Conservation (phyloP, 768 basidiomycete genomes). For the Trametes elegans region DNA sequence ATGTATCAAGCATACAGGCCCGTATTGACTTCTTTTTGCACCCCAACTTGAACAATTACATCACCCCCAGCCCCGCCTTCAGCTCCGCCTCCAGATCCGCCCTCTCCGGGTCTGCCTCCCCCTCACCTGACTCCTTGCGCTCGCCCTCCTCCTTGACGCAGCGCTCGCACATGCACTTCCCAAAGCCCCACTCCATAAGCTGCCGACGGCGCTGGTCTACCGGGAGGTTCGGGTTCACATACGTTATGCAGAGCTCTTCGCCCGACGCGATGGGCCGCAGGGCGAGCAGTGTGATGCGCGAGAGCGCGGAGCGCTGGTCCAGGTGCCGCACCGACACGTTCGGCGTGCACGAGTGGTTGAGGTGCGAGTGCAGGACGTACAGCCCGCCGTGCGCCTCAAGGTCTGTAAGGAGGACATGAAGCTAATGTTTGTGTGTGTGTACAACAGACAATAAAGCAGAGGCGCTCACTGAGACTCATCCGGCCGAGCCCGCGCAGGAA, state of each 20-base stretch:
- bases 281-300: constrained; percentile 76
- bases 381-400: constrained; percentile 85
- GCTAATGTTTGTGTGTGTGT: neutral
- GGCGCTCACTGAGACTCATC: constrained; percentile 81
- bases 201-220: constrained; percentile 46
- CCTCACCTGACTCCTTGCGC: constrained; percentile 12
- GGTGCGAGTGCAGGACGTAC: constrained; percentile 80
- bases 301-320: constrained; percentile 63
- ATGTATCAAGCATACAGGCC: no score
- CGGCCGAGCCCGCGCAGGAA: constrained; percentile 72
- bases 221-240: constrained; percentile 65
- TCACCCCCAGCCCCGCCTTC: constrained; percentile 61
- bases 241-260: constrained; percentile 75
- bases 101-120: constrained; percentile 14
- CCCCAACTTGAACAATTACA: constrained; percentile 19
- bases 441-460: no score
- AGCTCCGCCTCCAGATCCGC: constrained; percentile 53
- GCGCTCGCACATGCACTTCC: constrained; percentile 60
- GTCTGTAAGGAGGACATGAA: constrained; percentile 34
- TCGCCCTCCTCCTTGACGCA: constrained; percentile 57
- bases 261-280: constrained; percentile 59
- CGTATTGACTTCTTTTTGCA: neutral
- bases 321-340: constrained; percentile 79
- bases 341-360: constrained; percentile 84
- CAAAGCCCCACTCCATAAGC: constrained; percentile 76